Evolutionary conservation across 73 alveolate genomes (phyloP), one percentile per base, ranked within the genome.

Genomic region (Tetrahymena elliotti): DNA sequence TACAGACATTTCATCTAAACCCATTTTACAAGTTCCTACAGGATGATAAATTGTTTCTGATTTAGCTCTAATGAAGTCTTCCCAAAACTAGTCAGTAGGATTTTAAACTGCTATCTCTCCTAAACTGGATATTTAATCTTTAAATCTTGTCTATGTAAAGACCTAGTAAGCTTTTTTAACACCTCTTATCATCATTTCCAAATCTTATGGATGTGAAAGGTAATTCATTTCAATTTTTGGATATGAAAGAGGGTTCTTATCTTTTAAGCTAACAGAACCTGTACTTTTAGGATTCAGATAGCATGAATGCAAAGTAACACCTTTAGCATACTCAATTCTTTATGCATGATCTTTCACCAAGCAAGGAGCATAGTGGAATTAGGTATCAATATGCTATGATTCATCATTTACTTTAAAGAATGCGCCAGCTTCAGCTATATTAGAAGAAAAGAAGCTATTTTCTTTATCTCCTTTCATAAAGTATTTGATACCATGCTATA

Each of bases 21-120:
- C 94, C 94, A 84, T 84, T 84, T 84, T 84, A 34, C 94, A 84
- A 39, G 94, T 27, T n/a, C 94, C 94, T 38, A 84, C 94, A 10
- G 94, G 94, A 34, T 84, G 94, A 35, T 84, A 84, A n/a, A 84
- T 33, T 4, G 94, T 84, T 36, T 36, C 94, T 27, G 94, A 27
- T 16, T 84, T 31, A 31, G 52, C 37, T 33, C 94, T 84, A 18
- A 84, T 22, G 3, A 84, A 84, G 12, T 84, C 83, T 38, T 84
- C 94, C 52, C 52, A 38, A 8, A 27, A 36, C 40, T 31, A 6
- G 31, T 84, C 94, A 38, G 94, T 16, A 31, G 33, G 37, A 18
- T 84, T n/a, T 31, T 35, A 6, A 39, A 27, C 68, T 11, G 20
- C 68, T 39, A 38, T n/a, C 11, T 38, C 20, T 27, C 94, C 94